Evolutionary conservation across 768 basidiomycete species (phyloP).

Genomic region (Zangia roseola): DNA sequence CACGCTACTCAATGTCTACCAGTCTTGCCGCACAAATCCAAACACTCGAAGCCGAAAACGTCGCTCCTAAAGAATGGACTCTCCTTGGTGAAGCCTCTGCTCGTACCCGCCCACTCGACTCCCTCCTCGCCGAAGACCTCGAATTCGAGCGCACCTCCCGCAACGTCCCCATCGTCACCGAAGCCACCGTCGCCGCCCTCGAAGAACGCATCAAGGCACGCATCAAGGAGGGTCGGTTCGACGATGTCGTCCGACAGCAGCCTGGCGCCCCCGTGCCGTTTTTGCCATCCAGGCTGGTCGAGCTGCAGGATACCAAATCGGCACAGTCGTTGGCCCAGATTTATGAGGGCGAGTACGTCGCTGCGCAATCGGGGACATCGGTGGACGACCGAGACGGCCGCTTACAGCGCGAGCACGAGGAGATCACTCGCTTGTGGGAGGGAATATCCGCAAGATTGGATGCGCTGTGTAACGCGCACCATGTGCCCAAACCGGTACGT

Average conservation of each 20-base stretch:
- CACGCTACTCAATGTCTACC: no score
- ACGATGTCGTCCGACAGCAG: constrained; percentile 87
- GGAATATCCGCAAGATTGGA: constrained; percentile 85
- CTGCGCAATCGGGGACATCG: constrained; percentile 51
- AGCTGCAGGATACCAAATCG: constrained; percentile 87
- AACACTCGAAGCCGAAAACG: constrained; percentile 81
- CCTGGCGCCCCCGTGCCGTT: constrained; percentile 80
- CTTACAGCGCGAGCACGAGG: constrained; percentile 84
- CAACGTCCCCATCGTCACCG: constrained; percentile 84
- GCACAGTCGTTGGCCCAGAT: constrained; percentile 90
- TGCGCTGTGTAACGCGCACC: constrained; percentile 92
- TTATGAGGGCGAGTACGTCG: constrained; percentile 89
- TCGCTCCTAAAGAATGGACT: constrained; percentile 89
- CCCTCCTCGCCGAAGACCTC: constrained; percentile 88
- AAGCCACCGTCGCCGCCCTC: constrained; percentile 75
- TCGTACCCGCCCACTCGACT: constrained; percentile 83
- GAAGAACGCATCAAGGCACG: constrained; percentile 91
- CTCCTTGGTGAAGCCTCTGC: constrained; percentile 88
- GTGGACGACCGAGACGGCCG: constrained; percentile 86
- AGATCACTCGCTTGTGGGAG: constrained; percentile 82
- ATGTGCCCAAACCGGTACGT: constrained; percentile 88
- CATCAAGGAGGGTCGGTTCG: constrained; percentile 81
- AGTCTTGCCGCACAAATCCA: no score
- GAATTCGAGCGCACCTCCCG: constrained; percentile 93
- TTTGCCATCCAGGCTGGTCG: constrained; percentile 85